A percentile compares a stretch with the other conserved stretches of the same genome.
Conservation (phyloP, 805 yeast genomes). For the Candida corydali region DNA sequence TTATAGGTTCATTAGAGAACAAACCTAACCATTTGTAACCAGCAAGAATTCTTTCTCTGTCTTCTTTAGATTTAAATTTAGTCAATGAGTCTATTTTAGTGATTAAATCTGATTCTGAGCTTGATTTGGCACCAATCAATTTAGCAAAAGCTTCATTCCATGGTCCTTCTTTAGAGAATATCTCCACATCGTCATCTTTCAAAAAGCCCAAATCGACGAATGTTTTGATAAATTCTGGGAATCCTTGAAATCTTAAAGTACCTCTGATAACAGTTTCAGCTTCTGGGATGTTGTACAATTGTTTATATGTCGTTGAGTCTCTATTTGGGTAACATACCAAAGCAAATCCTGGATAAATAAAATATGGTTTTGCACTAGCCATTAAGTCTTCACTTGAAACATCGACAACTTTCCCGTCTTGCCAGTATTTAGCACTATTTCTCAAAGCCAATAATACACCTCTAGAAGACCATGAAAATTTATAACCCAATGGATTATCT, state of each 20-base stretch:
- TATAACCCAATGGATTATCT: conserved; percentile 97
- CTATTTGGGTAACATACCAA: conserved; percentile 97
- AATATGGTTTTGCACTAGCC: conserved; percentile 93
- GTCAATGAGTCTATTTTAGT: conserved; percentile 75
- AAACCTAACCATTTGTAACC: conserved; percentile 95
- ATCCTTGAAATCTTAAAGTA: conserved; percentile 95
- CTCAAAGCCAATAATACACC: conserved; percentile 95
- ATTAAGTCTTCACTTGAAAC: conserved; percentile 87
- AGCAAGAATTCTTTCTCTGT: conserved; percentile 78
- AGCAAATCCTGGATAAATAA: conserved; percentile 92
- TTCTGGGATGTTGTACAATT: conserved; percentile 91
- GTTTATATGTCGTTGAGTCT: conserved; percentile 92
- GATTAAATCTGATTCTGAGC: conserved; percentile 67
- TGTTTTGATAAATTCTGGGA: conserved; percentile 96
- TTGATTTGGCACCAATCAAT: conserved; percentile 70
- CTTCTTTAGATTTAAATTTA: conserved; percentile 73
- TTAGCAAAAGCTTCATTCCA: conserved; percentile 88
- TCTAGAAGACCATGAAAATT: conserved; percentile 98
- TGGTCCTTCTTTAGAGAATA: conserved; percentile 50
- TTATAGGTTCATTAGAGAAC: conserved; percentile 69
- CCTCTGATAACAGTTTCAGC: conserved; percentile 97
- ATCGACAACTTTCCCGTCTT: conserved; percentile 76
- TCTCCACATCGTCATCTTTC: conserved; percentile 65
- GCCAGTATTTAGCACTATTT: conserved; percentile 86
- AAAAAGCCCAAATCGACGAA: conserved; percentile 92